A percentile compares a stretch with the other conserved stretches of the same genome.
Conservation (phyloP, 805 yeast genomes). For the Starmerella scarabaei region DNA sequence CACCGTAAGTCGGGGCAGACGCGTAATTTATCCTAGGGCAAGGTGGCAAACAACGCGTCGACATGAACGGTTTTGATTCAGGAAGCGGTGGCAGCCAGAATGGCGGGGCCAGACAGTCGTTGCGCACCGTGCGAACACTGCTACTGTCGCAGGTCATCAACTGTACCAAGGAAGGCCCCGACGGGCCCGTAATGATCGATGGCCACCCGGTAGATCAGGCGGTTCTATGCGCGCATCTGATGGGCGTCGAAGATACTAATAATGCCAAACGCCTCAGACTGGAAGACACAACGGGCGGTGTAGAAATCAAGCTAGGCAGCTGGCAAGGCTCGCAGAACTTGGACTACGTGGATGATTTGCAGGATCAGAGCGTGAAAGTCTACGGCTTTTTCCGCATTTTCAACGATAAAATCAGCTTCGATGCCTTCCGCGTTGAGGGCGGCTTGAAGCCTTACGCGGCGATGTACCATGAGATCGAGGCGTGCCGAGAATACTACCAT, state of each 20-base stretch:
- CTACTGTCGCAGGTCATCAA: constrained; percentile 51
- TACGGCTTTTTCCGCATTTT: constrained; percentile 37
- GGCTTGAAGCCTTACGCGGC: constrained; percentile 35
- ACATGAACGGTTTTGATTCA: too few relatives aligned
- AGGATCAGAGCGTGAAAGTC: constrained; percentile 38
- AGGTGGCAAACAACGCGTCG: too few relatives aligned
- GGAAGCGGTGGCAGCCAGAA: not conserved
- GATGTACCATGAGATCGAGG: constrained; percentile 47
- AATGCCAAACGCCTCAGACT: constrained; percentile 37
- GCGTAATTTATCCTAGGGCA: too few relatives aligned
- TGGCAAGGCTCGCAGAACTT: constrained; percentile 25
- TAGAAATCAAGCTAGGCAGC: constrained; percentile 43
- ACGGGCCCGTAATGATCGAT: constrained; percentile 41
- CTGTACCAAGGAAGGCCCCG: constrained; percentile 39
- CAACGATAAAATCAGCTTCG: constrained; percentile 39
- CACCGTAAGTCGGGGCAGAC: too few relatives aligned
- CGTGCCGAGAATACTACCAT: constrained; percentile 37
- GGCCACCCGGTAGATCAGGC: constrained; percentile 44
- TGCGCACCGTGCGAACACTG: constrained; percentile 34
- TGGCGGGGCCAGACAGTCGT: not conserved
- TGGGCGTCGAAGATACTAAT: constrained; percentile 32
- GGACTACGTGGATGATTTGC: constrained; percentile 27
- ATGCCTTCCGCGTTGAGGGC: constrained; percentile 36
- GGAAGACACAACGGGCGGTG: constrained; percentile 57
- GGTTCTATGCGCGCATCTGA: constrained; percentile 44